Percentiles rank a stretch among this genome's conserved stretches.
Evolutionary conservation across 345 rosid genomes (phyloP).

Genomic region (Ricinus communis): DNA sequence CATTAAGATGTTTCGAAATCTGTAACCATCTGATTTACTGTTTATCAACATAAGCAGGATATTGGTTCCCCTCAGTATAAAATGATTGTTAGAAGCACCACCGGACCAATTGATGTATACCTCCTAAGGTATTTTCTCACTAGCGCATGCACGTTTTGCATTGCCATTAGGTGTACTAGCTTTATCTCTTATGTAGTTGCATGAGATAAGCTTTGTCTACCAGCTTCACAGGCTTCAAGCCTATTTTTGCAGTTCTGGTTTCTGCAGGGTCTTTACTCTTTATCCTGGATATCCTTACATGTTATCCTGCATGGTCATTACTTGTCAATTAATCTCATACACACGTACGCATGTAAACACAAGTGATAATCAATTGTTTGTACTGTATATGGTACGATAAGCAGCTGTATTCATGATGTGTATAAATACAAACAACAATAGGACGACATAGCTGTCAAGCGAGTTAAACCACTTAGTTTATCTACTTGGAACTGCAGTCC

Average conservation of each 20-base stretch:
- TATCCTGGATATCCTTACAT: background rate
- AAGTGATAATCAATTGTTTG: background rate
- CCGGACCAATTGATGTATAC: conserved; percentile 64
- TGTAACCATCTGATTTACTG: conserved; percentile 3
- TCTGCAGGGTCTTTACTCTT: background rate
- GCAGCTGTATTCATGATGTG: conserved; percentile 21
- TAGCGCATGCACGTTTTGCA: background rate
- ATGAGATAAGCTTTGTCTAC: background rate
- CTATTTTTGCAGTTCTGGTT: background rate
- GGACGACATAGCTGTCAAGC: conserved; percentile 28
- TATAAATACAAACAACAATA: conserved; percentile 42
- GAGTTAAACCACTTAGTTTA: conserved; percentile 15
- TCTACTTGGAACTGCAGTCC: conserved; percentile 21
- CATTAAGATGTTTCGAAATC: background rate
- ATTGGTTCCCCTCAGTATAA: conserved; percentile 48
- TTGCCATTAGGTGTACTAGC: background rate
- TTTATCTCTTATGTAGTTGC: background rate
- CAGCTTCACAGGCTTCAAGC: background rate
- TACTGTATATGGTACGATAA: background rate
- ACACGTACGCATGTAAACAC: background rate
- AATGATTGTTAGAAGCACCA: conserved; percentile 64
- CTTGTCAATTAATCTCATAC: background rate
- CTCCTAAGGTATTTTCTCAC: conserved; percentile 52
- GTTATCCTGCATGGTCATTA: background rate
- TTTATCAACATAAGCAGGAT: conserved; percentile 41